These are phyloP conservation scores for Dionaea muscipula DNA, from an alignment of 179 eudicot genomes.

Conservation along the genomic window DNA sequence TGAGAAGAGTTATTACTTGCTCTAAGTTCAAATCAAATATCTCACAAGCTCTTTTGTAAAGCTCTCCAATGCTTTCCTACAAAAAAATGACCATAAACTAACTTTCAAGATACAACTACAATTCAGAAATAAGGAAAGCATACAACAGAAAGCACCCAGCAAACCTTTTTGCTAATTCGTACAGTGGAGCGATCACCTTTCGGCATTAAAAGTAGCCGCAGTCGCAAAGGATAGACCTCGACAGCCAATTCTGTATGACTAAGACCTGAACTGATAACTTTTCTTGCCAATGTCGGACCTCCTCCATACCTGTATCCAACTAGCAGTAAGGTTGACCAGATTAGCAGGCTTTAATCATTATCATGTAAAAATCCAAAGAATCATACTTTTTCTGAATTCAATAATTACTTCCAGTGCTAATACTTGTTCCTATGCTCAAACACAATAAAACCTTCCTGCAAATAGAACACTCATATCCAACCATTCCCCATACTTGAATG, in stretches of 20 bases:
- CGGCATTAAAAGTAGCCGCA: constrained; percentile 65
- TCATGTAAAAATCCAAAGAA: neutral
- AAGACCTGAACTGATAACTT: constrained; percentile 68
- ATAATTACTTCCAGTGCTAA: too few relatives aligned
- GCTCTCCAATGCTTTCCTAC: constrained; percentile 87
- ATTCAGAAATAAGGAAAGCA: neutral
- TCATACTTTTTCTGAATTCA: too few relatives aligned
- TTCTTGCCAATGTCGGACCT: constrained; percentile 75
- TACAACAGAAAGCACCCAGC: neutral
- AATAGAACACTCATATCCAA: too few relatives aligned
- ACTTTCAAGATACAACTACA: neutral
- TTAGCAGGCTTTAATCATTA: neutral
- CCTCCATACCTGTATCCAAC: constrained; percentile 76
- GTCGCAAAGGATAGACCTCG: constrained; percentile 86
- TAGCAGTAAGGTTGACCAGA: constrained; percentile 8
- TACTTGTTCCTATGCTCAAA: too few relatives aligned
- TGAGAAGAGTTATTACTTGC: constrained; percentile 41
- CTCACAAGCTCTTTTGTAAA: constrained; percentile 77
- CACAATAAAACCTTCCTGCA: too few relatives aligned
- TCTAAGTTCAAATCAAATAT: constrained; percentile 53
- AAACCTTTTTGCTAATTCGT: constrained; percentile 92
- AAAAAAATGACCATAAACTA: constrained; percentile 1
- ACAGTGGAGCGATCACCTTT: constrained; percentile 52
- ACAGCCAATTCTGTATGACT: constrained; percentile 71
- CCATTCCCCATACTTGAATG: too few relatives aligned